A percentile compares a stretch with the other conserved stretches of the same genome.
phyloP scores from a whole-genome alignment of 306 rosid species.

The Rosa rugosa region DNA sequence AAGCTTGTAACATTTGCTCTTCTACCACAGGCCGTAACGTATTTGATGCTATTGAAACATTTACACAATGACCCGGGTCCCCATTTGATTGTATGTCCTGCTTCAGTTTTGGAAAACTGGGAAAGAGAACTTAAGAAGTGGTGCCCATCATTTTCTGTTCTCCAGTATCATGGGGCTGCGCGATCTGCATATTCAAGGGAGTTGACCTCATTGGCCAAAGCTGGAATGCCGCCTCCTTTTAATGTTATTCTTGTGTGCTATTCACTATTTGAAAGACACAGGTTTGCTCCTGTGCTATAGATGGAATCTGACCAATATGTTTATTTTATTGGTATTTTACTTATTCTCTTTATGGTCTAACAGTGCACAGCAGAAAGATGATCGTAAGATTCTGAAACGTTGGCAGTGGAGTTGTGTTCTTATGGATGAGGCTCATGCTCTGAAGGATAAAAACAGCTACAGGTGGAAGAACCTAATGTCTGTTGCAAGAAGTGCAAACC shows the following conservation, averaged over 20 bases:
- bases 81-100: slow-evolving; percentile 97
- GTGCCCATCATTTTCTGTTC: slow-evolving; percentile 86
- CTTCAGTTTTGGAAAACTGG: slow-evolving; percentile 99
- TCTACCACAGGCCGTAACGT: slow-evolving; percentile 80
- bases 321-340: slow-evolving; percentile 19
- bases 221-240: slow-evolving; percentile 85
- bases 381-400: slow-evolving; percentile 84
- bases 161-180: slow-evolving; percentile 83
- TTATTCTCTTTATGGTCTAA: slow-evolving; percentile 36
- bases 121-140: slow-evolving; percentile 89
- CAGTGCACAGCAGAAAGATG: slow-evolving; percentile 98
- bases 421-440: slow-evolving; percentile 99
- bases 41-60: slow-evolving; percentile 73
- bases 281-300: slow-evolving; percentile 43
- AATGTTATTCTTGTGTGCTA: slow-evolving; percentile 97
- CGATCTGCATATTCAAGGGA: slow-evolving; percentile 75
- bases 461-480: slow-evolving; percentile 97
- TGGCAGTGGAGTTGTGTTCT: slow-evolving; percentile 98
- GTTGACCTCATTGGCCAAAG: slow-evolving; percentile 76
- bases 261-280: slow-evolving; percentile 96
- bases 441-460: slow-evolving; percentile 89
- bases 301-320: neutral
- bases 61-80: slow-evolving; percentile 90
- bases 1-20: slow-evolving; percentile 27
- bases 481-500: slow-evolving; percentile 89